Conservation (phyloP, 108 stramenopile genomes). For the Pseudonitzschia multistriata region DNA sequence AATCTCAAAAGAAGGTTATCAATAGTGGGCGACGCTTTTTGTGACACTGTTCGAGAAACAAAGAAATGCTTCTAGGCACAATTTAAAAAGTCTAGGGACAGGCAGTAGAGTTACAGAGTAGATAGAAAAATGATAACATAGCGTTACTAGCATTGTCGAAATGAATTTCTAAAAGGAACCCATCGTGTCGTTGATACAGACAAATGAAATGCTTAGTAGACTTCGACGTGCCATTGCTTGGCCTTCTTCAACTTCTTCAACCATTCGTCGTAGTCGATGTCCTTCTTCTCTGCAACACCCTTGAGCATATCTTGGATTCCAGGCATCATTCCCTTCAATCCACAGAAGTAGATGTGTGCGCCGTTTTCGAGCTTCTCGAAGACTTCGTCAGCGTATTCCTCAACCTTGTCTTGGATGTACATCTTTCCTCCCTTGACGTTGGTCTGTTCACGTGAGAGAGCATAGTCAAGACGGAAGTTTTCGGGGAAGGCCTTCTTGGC, state of each 20-base stretch:
- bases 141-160: not conserved
- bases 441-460: slow-evolving; percentile 92
- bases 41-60: no score
- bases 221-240: slow-evolving; percentile 92
- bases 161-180: not conserved
- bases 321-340: slow-evolving; percentile 98
- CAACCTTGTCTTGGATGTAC: slow-evolving; percentile 98
- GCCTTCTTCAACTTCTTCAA: slow-evolving; percentile 86
- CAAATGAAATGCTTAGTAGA: slow-evolving; percentile 54
- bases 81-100: no score
- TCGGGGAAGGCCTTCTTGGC: slow-evolving; percentile 81
- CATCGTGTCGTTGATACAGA: not conserved
- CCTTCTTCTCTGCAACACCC: slow-evolving; percentile 80
- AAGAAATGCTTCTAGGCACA: no score
- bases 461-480: slow-evolving; percentile 95
- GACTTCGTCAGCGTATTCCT: slow-evolving; percentile 95
- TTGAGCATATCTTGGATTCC: slow-evolving; percentile 94
- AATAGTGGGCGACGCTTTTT: no score
- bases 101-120: not conserved
- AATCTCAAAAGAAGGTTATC: no score
- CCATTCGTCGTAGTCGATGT: slow-evolving; percentile 82
- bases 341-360: slow-evolving; percentile 98
- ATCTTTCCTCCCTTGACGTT: slow-evolving; percentile 96
- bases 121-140: not conserved
- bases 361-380: slow-evolving; percentile 86